Conservation (phyloP, 805 yeast genomes). For the Candida boidinii region DNA sequence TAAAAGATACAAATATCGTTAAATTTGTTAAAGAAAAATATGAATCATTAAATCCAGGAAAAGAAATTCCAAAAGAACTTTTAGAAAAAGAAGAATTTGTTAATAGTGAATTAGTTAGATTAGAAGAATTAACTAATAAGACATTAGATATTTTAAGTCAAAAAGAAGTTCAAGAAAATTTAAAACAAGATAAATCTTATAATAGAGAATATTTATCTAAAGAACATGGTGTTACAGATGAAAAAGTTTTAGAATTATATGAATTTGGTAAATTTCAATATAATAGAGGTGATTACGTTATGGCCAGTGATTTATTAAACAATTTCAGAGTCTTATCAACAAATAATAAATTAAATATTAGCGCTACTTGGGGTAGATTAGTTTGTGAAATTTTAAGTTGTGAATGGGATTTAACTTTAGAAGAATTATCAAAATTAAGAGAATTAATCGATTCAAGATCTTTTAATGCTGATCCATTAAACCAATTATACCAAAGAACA, state of each 20-base stretch:
- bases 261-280: slow-evolving; percentile 56
- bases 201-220: slow-evolving; percentile 39
- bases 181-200: slow-evolving; percentile 47
- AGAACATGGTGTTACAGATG: slow-evolving; percentile 37
- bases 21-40: slow-evolving; percentile 39
- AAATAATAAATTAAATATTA: slow-evolving; percentile 37
- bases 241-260: slow-evolving; percentile 40
- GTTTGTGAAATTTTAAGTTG: slow-evolving; percentile 49
- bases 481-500: slow-evolving; percentile 53
- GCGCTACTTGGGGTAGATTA: slow-evolving; percentile 64
- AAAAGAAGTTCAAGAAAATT: slow-evolving; percentile 41
- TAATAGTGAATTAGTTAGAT: slow-evolving; percentile 26
- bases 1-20: slow-evolving; percentile 51
- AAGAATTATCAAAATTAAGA: slow-evolving; percentile 45
- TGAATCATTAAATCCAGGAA: slow-evolving; percentile 30
- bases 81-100: slow-evolving; percentile 30
- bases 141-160: slow-evolving; percentile 37
- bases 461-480: slow-evolving; percentile 39
- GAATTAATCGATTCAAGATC: slow-evolving; percentile 52
- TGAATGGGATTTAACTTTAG: slow-evolving; percentile 44
- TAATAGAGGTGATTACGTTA: slow-evolving; percentile 53
- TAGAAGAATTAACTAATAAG: slow-evolving; percentile 34
- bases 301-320: slow-evolving; percentile 49
- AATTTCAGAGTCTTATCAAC: slow-evolving; percentile 50
- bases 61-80: slow-evolving; percentile 32